phyloP scores from a whole-genome alignment of 78 protist genomes.

The Bigelowiella natans region DNA sequence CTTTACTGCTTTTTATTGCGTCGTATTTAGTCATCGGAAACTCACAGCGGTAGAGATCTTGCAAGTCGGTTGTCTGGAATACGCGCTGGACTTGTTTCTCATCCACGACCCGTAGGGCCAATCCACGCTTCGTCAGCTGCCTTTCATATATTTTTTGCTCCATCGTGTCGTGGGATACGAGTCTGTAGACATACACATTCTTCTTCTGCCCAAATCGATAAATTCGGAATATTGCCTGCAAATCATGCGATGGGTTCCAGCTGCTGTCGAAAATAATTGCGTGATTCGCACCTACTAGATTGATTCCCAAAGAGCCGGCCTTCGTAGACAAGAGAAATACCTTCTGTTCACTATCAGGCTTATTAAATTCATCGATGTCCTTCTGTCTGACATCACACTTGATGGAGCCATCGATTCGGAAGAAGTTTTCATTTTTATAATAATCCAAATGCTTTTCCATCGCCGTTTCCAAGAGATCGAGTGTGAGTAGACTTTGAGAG shows the following conservation, averaged over 20 bases:
- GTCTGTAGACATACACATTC: neutral
- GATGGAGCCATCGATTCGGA: neutral
- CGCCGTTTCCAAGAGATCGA: neutral
- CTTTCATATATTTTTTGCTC: neutral
- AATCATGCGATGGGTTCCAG: neutral
- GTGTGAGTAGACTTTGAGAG: neutral
- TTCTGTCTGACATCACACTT: neutral
- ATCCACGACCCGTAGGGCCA: neutral
- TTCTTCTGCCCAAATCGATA: neutral
- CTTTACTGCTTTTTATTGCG: neutral
- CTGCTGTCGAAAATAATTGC: neutral
- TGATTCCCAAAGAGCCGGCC: slow-evolving; percentile 3
- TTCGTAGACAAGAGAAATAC: neutral
- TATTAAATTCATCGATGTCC: neutral
- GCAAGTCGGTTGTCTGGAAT: neutral
- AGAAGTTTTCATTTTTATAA: neutral
- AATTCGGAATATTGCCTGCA: neutral
- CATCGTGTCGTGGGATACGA: neutral
- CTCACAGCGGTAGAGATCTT: neutral
- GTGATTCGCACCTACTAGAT: slow-evolving; percentile 3
- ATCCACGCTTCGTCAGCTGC: neutral
- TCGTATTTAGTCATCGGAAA: neutral
- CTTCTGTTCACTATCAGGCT: neutral
- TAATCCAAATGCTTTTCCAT: neutral
- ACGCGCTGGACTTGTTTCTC: neutral